Evolutionary conservation across 2,329 filamentous ascomycete species (phyloP).

Genomic region (Aspergillus pseudotamarii): DNA sequence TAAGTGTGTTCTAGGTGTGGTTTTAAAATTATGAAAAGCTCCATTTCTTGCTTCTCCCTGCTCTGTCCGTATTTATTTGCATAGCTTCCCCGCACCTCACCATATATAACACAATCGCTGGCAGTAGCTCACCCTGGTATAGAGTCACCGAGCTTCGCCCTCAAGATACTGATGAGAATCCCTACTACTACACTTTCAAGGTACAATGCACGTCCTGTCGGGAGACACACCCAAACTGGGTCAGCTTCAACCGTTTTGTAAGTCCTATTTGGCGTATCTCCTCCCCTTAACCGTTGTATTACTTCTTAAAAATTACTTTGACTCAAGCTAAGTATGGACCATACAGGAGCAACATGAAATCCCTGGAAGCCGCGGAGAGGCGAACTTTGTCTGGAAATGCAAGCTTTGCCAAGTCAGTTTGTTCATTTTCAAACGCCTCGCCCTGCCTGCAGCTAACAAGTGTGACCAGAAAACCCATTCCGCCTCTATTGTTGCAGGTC

Average conservation of each 20-base stretch:
- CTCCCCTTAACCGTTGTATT: not conserved
- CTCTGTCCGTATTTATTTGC: not conserved
- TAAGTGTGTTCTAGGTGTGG: constrained; percentile 21
- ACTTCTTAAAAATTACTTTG: not conserved
- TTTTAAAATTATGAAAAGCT: not conserved
- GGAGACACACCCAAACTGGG: constrained; percentile 83
- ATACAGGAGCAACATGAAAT: constrained; percentile 82
- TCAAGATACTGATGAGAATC: constrained; percentile 74
- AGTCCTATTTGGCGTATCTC: constrained; percentile 31
- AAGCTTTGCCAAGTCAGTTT: constrained; percentile 86
- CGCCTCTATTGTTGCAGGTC: constrained; percentile 76
- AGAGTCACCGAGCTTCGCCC: constrained; percentile 91
- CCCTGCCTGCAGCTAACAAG: not conserved
- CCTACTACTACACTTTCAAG: constrained; percentile 97
- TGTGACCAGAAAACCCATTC: constrained; percentile 54
- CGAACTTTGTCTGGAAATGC: constrained; percentile 99
- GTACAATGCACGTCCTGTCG: constrained; percentile 98
- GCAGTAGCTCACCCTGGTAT: not conserved
- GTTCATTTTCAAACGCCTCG: not conserved
- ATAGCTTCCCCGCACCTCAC: constrained; percentile 20
- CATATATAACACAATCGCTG: not conserved
- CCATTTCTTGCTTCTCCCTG: not conserved
- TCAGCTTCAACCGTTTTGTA: constrained; percentile 88
- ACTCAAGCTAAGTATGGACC: constrained; percentile 2
- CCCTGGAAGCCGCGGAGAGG: constrained; percentile 89